These are phyloP conservation scores for Rhizomucor miehei DNA, from an alignment of 371 early-diverging fungal genomes.

Conservation along the genomic window DNA sequence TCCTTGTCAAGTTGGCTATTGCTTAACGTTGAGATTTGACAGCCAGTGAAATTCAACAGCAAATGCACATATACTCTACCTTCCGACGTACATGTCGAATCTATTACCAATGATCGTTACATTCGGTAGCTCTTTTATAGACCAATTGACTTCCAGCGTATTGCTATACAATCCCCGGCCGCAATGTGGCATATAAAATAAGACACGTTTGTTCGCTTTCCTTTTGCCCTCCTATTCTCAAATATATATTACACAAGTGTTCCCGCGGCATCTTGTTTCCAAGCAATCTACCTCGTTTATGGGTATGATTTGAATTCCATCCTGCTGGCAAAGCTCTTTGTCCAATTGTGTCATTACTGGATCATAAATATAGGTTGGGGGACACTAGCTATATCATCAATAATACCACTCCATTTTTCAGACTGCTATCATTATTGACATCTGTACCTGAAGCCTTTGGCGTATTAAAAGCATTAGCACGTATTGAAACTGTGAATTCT, in stretches of 20 bases:
- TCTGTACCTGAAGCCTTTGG: slow-evolving; percentile 46
- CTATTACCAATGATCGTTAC: slow-evolving; percentile 53
- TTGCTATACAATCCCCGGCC: slow-evolving; percentile 60
- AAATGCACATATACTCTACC: slow-evolving; percentile 23
- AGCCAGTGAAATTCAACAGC: neutral
- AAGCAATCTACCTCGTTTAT: slow-evolving; percentile 54
- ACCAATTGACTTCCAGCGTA: slow-evolving; percentile 62
- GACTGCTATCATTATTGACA: neutral
- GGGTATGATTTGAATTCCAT: slow-evolving; percentile 36
- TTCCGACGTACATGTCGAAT: slow-evolving; percentile 61
- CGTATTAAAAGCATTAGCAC: slow-evolving; percentile 46
- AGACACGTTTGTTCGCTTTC: slow-evolving; percentile 28
- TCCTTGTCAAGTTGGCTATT: slow-evolving; percentile 51
- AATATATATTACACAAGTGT: neutral
- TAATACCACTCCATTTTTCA: neutral
- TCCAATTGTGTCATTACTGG: slow-evolving; percentile 63
- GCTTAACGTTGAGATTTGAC: no score
- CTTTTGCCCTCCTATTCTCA: slow-evolving; percentile 20
- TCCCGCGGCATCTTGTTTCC: no score
- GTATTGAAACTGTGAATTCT: slow-evolving; percentile 60
- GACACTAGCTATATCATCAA: neutral
- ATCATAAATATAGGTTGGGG: slow-evolving; percentile 50
- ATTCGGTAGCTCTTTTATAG: slow-evolving; percentile 20
- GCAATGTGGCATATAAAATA: slow-evolving; percentile 79
- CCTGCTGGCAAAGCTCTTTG: slow-evolving; percentile 33